Evolutionary conservation across 2,329 filamentous ascomycete species (phyloP), one percentile per base, ranked within the genome.

Genomic region (Paraconiothyrium brasiliense): DNA sequence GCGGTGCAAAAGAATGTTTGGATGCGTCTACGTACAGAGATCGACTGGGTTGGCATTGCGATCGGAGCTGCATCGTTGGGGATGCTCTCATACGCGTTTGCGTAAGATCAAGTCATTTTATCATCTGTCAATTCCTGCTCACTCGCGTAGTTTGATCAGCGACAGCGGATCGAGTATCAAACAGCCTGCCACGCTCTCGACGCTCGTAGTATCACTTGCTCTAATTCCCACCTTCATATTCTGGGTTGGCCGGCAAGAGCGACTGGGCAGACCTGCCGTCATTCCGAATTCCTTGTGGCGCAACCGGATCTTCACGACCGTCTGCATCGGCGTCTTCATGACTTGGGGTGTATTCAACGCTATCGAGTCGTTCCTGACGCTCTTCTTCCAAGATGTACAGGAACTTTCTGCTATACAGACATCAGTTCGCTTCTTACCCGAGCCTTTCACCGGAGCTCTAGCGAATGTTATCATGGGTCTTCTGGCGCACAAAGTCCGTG

Each of bases 231-330:
- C 75, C 0, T 90, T 90, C 68, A 75, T 84, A 47, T 69, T 77
- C 10, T 90, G 87, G 87, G 82, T 87, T 51, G 79, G 80, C 11
- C 77, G 78, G 3, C 85, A 84, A 52, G 83, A 84, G 51, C 77
- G 74, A 11, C 68, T 72, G 0, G 78, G 79, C 10, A 79, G 78
- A 2, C 83, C 86, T 13, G 86, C 86, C 0, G 71, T 90, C 8
- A 89, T 90, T 24, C 88, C 88, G 0, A 89, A 90, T 70, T 83
- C 82, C 0, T 75, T 90, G 0, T 90, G 88, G 88, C 81, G 76
- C n/a, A 88, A 87, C 48, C 71, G 74, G 0, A 74, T 84, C 2
- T 90, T 90, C 67, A 83, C 85, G 0, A 81, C 77, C 30, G 83
- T 87, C 22, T 90, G 87, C 67, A 66, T 83, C 3, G 84, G 66